Evolutionary conservation across 345 rosid genomes (phyloP), one percentile per base, ranked within the genome.

Genomic region (Populus euphratica): DNA sequence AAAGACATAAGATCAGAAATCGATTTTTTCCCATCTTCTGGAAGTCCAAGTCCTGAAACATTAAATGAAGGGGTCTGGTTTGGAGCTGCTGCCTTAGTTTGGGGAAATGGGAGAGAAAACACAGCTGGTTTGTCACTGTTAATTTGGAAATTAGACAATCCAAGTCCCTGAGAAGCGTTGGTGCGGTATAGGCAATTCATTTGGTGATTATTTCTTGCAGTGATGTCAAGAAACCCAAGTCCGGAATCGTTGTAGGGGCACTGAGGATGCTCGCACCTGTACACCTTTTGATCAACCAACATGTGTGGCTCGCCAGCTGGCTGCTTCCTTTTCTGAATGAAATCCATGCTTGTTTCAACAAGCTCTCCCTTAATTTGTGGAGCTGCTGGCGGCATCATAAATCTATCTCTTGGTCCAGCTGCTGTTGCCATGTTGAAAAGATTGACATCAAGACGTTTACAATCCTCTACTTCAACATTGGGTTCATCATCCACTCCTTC

Each of bases 201-300:
- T 78, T 92, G 97, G 80, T 92, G 97, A 78, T 90, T 92, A 79
- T 90, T 90, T 70, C 97, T 92, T 6, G 87, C 86, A 23, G 78
- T 79, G 86, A 90, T 86, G 69, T 90, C 90, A 27, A 76, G 83
- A 72, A 90, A 92, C 47, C 93, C 92, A 14, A 85, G 66, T 69
- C 74, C 79, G 20, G n/a, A 62, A 69, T 90, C 90, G 70, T 56
- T 86, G 68, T 88, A 80, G 68, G 94, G 91, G 83, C 97, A 92
- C 14, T 69, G 91, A 31, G 84, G 79, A 76, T 75, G 77, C 85
- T 90, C 92, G 71, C 97, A 92, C 43, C 87, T 84, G 77, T 81
- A 88, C 1, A 81, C 9, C 72, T 84, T 73, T 27, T 81, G 86
- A 27, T 86, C 83, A 81, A 78, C 82, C 71, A 81, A 72, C 74